Evolutionary conservation across 2,329 filamentous ascomycete species (phyloP).

Genomic region (Aschersonia sp.): DNA sequence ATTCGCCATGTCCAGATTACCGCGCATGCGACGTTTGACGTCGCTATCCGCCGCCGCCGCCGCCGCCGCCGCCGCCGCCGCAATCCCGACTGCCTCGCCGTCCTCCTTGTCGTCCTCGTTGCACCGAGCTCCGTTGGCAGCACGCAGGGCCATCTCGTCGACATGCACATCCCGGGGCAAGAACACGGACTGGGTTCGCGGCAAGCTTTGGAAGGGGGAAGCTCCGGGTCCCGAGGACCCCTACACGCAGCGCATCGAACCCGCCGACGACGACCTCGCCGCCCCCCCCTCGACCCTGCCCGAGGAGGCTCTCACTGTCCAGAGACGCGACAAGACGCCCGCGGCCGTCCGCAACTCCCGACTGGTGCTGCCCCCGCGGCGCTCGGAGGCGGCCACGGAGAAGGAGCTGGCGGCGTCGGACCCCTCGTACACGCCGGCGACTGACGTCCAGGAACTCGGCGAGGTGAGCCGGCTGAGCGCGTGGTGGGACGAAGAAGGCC

Average conservation of each 20-base stretch:
- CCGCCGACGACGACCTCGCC: conserved; percentile 6
- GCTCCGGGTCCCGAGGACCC: conserved; percentile 23
- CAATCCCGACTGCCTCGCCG: too few relatives aligned
- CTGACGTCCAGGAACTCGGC: conserved; percentile 27
- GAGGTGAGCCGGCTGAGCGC: conserved; percentile 28
- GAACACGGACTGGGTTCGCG: conserved; percentile 22
- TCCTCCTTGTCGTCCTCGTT: conserved; percentile 8
- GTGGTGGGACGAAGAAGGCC: conserved; percentile 40
- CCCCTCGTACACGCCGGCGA: conserved; percentile 32
- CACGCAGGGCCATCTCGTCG: conserved; percentile 18
- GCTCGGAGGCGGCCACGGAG: conserved; percentile 18
- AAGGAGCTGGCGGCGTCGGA: conserved; percentile 15
- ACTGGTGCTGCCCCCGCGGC: conserved; percentile 17
- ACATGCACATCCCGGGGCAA: conserved; percentile 15
- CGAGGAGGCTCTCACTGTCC: conserved; percentile 13
- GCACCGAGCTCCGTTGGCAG: conserved; percentile 13
- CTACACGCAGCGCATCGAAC: conserved; percentile 18
- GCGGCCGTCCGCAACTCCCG: conserved; percentile 13
- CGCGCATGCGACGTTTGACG: too few relatives aligned
- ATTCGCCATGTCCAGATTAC: too few relatives aligned
- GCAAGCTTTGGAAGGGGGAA: conserved; percentile 24
- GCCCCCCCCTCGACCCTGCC: conserved; percentile 12
- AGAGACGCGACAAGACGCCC: conserved; percentile 11
- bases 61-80: too few relatives aligned
- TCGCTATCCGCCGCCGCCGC: too few relatives aligned